Percentiles rank a stretch among this genome's conserved stretches.
Evolutionary conservation across 2,329 filamentous ascomycete genomes (phyloP).

Genomic region (Aspergillus awamori): DNA sequence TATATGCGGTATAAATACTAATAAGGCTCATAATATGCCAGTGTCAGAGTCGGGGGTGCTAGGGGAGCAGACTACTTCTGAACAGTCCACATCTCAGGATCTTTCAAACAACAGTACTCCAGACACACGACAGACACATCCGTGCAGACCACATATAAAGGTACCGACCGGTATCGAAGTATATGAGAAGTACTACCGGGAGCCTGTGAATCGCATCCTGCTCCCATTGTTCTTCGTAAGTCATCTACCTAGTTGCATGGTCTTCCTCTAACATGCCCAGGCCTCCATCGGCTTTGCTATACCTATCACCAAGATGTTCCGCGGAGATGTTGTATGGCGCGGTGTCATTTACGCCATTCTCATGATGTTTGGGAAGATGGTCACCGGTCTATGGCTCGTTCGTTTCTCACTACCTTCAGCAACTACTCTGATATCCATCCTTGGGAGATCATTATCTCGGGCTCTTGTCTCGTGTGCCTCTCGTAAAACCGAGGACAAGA

Average conservation of each 20-base stretch:
- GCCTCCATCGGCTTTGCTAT: constrained; percentile 75
- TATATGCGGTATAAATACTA: not conserved
- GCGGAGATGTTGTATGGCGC: constrained; percentile 66
- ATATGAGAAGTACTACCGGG: constrained; percentile 53
- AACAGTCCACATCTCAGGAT: not conserved
- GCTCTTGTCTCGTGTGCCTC: constrained; percentile 12
- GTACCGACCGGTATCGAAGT: constrained; percentile 31
- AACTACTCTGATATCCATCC: not conserved
- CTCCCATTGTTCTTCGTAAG: constrained; percentile 74
- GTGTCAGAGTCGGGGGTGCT: no score
- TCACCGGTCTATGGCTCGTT: constrained; percentile 63
- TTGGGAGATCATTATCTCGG: not conserved
- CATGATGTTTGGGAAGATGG: constrained; percentile 67
- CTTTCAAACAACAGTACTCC: not conserved
- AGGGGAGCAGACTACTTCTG: not conserved
- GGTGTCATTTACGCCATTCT: constrained; percentile 72
- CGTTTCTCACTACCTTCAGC: constrained; percentile 34
- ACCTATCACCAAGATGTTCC: constrained; percentile 71
- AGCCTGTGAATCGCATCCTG: constrained; percentile 56
- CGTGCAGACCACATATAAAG: not conserved
- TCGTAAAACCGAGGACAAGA: no score
- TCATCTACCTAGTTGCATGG: not conserved
- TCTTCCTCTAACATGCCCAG: constrained; percentile 19
- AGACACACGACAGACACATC: not conserved
- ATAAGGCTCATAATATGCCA: not conserved